Conservation (phyloP, 2,329 filamentous ascomycete genomes). For the Cryphonectria japonica region DNA sequence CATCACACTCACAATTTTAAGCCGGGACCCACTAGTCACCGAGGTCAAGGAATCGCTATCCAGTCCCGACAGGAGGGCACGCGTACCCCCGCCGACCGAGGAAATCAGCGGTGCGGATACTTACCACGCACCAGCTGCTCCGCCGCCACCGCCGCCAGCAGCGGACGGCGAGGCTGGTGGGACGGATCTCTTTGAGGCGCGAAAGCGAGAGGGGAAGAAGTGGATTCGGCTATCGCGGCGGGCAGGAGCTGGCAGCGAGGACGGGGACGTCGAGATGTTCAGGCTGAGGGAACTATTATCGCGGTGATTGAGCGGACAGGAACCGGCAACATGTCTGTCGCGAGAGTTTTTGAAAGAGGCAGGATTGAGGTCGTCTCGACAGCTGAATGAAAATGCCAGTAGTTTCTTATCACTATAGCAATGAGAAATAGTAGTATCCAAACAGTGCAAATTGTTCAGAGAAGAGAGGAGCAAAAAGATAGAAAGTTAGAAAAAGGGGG, state of each 20-base stretch:
- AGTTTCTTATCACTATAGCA: constrained; percentile 8
- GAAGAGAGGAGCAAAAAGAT: not conserved
- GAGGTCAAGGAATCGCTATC: constrained; percentile 24
- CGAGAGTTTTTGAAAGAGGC: not conserved
- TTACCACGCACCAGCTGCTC: constrained; percentile 14
- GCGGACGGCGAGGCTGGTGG: not conserved
- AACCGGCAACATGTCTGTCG: not conserved
- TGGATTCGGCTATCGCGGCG: constrained; percentile 25
- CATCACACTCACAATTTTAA: constrained; percentile 20
- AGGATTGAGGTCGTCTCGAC: not conserved
- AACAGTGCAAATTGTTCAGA: not conserved
- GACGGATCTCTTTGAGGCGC: constrained; percentile 14
- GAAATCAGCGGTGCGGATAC: constrained; percentile 27
- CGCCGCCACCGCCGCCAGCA: not conserved
- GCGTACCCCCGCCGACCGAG: constrained; percentile 19
- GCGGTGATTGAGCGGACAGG: constrained; percentile 11
- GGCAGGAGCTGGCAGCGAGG: not conserved
- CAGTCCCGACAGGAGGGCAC: constrained; percentile 9
- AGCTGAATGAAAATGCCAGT: not conserved
- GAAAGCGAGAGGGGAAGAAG: constrained; percentile 24
- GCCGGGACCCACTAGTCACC: constrained; percentile 17
- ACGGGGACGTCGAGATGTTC: constrained; percentile 21
- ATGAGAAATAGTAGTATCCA: constrained; percentile 5
- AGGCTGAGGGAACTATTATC: constrained; percentile 24
- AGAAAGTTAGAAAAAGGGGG: not conserved